phyloP scores from a whole-genome alignment of 805 yeast genomes.

The Saccharomycopsis malanga region DNA sequence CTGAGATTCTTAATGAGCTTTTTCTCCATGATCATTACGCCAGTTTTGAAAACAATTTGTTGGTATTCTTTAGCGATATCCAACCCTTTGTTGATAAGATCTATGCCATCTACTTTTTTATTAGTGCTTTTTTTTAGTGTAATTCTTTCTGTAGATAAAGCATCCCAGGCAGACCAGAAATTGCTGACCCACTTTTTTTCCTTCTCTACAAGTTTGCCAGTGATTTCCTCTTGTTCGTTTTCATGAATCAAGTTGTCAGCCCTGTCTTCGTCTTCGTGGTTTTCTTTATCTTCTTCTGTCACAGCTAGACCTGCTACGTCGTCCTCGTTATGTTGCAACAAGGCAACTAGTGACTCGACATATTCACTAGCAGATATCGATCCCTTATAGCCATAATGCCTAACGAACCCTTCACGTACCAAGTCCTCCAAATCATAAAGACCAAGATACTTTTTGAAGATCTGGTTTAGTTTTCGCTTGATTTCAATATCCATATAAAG shows the following conservation, averaged over 20 bases:
- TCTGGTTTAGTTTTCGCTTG: slow-evolving; percentile 62
- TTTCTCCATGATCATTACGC: slow-evolving; percentile 83
- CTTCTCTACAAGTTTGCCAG: slow-evolving; percentile 31
- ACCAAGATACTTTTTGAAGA: slow-evolving; percentile 64
- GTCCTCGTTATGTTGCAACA: slow-evolving; percentile 46
- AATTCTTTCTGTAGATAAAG: slow-evolving; percentile 28
- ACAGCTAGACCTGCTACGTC: slow-evolving; percentile 18
- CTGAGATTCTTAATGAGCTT: slow-evolving; percentile 70
- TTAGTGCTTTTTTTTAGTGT: slow-evolving; percentile 19
- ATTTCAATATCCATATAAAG: slow-evolving; percentile 75
- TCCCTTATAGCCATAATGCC: slow-evolving; percentile 84
- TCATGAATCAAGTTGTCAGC: slow-evolving; percentile 24
- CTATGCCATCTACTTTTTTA: slow-evolving; percentile 34
- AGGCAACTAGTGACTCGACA: slow-evolving; percentile 80
- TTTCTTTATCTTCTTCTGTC: slow-evolving; percentile 11
- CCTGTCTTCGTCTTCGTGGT: slow-evolving; percentile 26
- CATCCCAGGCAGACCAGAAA: slow-evolving; percentile 65
- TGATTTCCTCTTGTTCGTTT: slow-evolving; percentile 17
- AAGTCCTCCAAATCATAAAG: slow-evolving; percentile 78
- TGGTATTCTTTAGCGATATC: slow-evolving; percentile 79
- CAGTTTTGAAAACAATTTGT: slow-evolving; percentile 76
- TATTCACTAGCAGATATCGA: slow-evolving; percentile 87
- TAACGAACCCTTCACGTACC: slow-evolving; percentile 76
- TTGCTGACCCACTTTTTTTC: slow-evolving; percentile 70
- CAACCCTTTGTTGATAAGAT: slow-evolving; percentile 60